Base-by-base conservation (phyloP, 176 grass and related monocot genomes). In the Rhynchospora pubera region DNA sequence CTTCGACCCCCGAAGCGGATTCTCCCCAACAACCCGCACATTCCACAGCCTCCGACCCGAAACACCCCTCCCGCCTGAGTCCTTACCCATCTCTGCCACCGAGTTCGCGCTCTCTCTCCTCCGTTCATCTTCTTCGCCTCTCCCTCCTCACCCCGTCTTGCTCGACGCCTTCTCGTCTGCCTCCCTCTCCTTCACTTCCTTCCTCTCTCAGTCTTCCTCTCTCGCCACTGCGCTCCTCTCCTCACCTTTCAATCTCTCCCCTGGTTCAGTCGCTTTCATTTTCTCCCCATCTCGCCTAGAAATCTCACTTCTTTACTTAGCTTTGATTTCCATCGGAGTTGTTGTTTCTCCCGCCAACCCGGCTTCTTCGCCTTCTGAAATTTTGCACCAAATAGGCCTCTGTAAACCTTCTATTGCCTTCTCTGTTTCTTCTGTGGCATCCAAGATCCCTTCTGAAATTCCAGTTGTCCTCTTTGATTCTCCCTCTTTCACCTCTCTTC, bases 381-480 rank as follows among this genome's bases (percentile, higher is more conserved):
- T 89, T 22, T 22, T 11, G 6, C 67, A 63, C 6, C 64, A 77
- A 63, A 16, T 89, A 22, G n/a, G 8, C 3, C 77, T 89, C 7
- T 57, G 74, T 13, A 82, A 68, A 39, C 84, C 84, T 2, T 52
- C 84, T 10, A 16, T 86, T 19, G 87, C 87, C 39, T 85, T 86
- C 61, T 55, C 79, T 39, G 79, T 82, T 34, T 89, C 87, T 39
- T 57, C 22, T 8, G 30, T 63, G 0, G 82, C 83, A 2, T 28
- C 53, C 55, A 85, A 82, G 56, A n/a, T 89, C 16, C 83, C 87
- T 18, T 52, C 28, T 30, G 9, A 39, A 53, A 24, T 89, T 1
- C 30, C 57, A 19, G 42, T 39, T 14, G 19, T 89, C 22, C 65
- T 82, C 42, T 66, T 82, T 30, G 94, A 91, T 9, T 97, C 91